Evolutionary conservation across 2,329 filamentous ascomycete genomes (phyloP).

Genomic region (Neospermospora avenae): DNA sequence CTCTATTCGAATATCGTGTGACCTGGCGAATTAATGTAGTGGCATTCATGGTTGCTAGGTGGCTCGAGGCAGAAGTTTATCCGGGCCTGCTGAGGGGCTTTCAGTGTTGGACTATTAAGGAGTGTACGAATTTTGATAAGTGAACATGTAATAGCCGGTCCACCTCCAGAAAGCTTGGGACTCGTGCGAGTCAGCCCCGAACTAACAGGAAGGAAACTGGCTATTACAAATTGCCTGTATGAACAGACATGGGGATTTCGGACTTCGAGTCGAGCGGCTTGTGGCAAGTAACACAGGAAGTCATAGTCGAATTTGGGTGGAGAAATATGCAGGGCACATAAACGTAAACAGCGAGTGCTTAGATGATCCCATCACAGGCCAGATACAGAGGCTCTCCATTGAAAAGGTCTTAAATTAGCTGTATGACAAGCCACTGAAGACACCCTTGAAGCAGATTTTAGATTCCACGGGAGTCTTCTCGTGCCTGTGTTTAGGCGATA

Average conservation of each 20-base stretch:
- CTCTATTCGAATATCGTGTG: too few relatives aligned
- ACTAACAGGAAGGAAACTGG: too few relatives aligned
- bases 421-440: not conserved
- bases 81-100: too few relatives aligned
- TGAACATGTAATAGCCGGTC: too few relatives aligned
- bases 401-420: not conserved
- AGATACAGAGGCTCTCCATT: too few relatives aligned
- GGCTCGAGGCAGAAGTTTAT: too few relatives aligned
- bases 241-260: not conserved
- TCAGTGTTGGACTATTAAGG: too few relatives aligned
- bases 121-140: too few relatives aligned
- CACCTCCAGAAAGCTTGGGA: too few relatives aligned
- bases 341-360: not conserved
- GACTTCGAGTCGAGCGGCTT: not conserved
- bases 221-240: not conserved
- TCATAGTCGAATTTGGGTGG: not conserved
- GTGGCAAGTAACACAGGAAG: not conserved
- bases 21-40: too few relatives aligned
- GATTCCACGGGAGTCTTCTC: slow-evolving; percentile 6
- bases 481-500: not conserved
- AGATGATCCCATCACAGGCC: not conserved
- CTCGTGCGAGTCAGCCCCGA: too few relatives aligned
- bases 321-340: not conserved
- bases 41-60: too few relatives aligned
- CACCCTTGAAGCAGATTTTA: not conserved